Conservation (phyloP, 305 asterid species). For the Rubia peregrina region DNA sequence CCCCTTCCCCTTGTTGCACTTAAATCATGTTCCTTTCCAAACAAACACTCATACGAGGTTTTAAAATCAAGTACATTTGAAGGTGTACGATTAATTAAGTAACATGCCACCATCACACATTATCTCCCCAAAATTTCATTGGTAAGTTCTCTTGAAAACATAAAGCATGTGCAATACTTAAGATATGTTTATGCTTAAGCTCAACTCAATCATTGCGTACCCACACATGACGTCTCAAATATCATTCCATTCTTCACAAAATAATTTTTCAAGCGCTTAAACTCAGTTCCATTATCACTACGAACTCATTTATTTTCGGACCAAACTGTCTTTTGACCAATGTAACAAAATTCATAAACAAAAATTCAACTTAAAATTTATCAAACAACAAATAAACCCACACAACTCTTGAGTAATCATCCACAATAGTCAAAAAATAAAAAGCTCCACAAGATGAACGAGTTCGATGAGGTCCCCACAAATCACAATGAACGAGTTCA, state of each 20-base stretch:
- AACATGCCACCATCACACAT: not conserved
- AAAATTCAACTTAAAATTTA: not conserved
- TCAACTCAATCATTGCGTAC: not conserved
- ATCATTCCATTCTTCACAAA: slow-evolving; percentile 11
- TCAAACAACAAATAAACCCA: slow-evolving; percentile 8
- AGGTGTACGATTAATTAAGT: too few relatives aligned
- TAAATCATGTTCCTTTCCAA: too few relatives aligned
- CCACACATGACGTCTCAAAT: slow-evolving; percentile 9
- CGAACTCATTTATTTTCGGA: not conserved
- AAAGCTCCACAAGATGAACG: too few relatives aligned
- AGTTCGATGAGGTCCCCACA: too few relatives aligned
- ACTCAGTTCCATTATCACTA: slow-evolving; percentile 7
- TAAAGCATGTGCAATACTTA: not conserved
- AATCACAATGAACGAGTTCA: not conserved
- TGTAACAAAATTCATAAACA: not conserved
- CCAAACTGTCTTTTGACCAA: slow-evolving; percentile 1
- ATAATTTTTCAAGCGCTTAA: not conserved
- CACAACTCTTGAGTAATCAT: slow-evolving; percentile 8
- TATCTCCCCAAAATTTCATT: slow-evolving; percentile 11
- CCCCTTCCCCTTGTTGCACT: too few relatives aligned
- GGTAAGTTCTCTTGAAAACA: not conserved
- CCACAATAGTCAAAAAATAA: slow-evolving; percentile 11
- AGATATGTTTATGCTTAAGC: too few relatives aligned
- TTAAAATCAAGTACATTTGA: too few relatives aligned
- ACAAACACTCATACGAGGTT: too few relatives aligned